Evolutionary conservation across 805 yeast species (phyloP).

Genomic region (Hanseniaspora pseudoguilliermondii): DNA sequence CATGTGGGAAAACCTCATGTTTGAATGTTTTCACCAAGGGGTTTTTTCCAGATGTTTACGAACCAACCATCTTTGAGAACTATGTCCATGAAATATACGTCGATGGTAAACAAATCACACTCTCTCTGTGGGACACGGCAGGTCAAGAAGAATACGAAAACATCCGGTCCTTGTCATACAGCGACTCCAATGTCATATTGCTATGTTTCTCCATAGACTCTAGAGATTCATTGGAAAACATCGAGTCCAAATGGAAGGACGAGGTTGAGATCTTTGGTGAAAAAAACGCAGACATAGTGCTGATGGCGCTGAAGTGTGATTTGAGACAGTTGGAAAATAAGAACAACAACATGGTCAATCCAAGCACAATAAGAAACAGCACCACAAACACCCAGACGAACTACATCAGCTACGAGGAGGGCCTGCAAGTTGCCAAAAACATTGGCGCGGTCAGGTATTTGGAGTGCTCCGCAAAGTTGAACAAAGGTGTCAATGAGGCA

Average conservation of each 20-base stretch:
- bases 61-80: slow-evolving; percentile 95
- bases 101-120: slow-evolving; percentile 82
- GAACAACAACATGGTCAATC: slow-evolving; percentile 21
- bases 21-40: slow-evolving; percentile 93
- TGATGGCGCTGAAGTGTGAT: slow-evolving; percentile 92
- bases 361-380: slow-evolving; percentile 20
- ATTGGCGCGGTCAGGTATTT: slow-evolving; percentile 89
- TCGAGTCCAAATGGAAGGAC: slow-evolving; percentile 91
- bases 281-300: slow-evolving; percentile 75
- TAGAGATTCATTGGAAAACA: slow-evolving; percentile 90
- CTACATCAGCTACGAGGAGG: slow-evolving; percentile 81
- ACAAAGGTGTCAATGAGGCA: slow-evolving; percentile 97
- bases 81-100: slow-evolving; percentile 94
- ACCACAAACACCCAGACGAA: slow-evolving; percentile 31
- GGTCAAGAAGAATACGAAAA: slow-evolving; percentile 97
- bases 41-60: slow-evolving; percentile 94
- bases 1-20: slow-evolving; percentile 93
- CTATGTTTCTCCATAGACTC: slow-evolving; percentile 85
- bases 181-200: slow-evolving; percentile 81
- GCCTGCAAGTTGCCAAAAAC: slow-evolving; percentile 78
- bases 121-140: slow-evolving; percentile 95
- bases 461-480: slow-evolving; percentile 93
- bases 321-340: slow-evolving; percentile 52
- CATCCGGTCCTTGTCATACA: slow-evolving; percentile 79
- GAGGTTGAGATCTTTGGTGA: slow-evolving; percentile 95